Evolutionary conservation across 179 eudicot species (phyloP).

Genomic region (Pouteria campechiana): DNA sequence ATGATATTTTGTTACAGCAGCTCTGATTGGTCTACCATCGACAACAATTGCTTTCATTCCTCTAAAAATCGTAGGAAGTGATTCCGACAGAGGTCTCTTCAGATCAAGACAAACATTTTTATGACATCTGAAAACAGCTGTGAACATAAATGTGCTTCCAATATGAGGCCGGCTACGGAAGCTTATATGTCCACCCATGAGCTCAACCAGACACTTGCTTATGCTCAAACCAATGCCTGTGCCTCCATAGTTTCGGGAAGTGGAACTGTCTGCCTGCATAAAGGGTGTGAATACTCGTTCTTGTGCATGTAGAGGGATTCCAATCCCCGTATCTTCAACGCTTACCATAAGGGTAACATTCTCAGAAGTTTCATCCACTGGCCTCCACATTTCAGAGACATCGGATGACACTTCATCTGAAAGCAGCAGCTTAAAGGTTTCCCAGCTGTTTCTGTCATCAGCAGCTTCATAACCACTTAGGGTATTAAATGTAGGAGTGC

Average conservation of each 20-base stretch:
- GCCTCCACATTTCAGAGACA: slow-evolving; percentile 1
- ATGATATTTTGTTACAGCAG: slow-evolving; percentile 53
- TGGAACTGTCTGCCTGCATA: slow-evolving; percentile 69
- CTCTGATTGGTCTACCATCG: slow-evolving; percentile 47
- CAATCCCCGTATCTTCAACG: slow-evolving; percentile 69
- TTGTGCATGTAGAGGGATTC: slow-evolving; percentile 57
- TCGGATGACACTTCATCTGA: slow-evolving; percentile 21
- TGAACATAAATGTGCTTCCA: slow-evolving; percentile 60
- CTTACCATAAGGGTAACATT: slow-evolving; percentile 35
- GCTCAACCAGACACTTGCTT: slow-evolving; percentile 57
- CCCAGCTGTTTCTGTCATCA: slow-evolving; percentile 38
- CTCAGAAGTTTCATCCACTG: slow-evolving; percentile 11
- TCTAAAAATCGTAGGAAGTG: slow-evolving; percentile 27
- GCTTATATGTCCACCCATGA: slow-evolving; percentile 59
- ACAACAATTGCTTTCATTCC: slow-evolving; percentile 45
- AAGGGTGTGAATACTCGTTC: slow-evolving; percentile 52
- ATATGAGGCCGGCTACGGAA: slow-evolving; percentile 41
- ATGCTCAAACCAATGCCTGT: slow-evolving; percentile 68
- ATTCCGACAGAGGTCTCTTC: slow-evolving; percentile 18
- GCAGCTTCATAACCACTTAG: slow-evolving; percentile 57
- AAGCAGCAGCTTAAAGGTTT: slow-evolving; percentile 22
- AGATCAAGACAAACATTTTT: slow-evolving; percentile 10
- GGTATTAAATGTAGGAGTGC: slow-evolving; percentile 22
- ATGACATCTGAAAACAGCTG: slow-evolving; percentile 27
- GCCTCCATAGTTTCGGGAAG: slow-evolving; percentile 60